Base-by-base conservation (phyloP, 202 grass and related monocot genomes). In the Tripidium arundinaceum region DNA sequence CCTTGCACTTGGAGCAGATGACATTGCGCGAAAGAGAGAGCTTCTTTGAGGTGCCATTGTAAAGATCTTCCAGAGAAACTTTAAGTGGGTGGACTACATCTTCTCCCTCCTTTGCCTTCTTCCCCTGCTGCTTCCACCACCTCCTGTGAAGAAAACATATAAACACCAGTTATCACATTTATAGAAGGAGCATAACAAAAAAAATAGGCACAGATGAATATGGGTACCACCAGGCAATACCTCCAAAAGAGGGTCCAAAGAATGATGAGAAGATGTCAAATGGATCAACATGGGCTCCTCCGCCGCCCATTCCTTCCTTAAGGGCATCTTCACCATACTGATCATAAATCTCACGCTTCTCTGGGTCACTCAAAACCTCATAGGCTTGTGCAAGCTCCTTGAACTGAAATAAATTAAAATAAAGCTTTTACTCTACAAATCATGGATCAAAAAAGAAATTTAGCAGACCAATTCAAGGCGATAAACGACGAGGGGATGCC, bases 231-330 rank as follows among this genome's bases (percentile, higher is more conserved):
- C 40, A 65, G 62, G 43, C 7, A 70, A 79, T 83, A 90, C 87
- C 87, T 76, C 87, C 87, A 79, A 90, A 89, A 40, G 87, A 79
- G 64, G 83, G 28, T 0, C 94, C 94, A 60, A 97, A 97, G 71
- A 97, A 97, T 36, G 94, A 97, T 70, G 90, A 90, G 76, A 97
- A 97, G 64, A 97, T 97, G 75, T 97, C 91, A 70, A 97, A 97
- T 69, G 93, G 93, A 70, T 97, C 90, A 54, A 68, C 89, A 57
- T 86, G 84, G 22, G 46, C 22, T 62, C 93, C 86, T 55, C 90
- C 93, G 13, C 94, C 93, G 4, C 93, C 91, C 91, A 97, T 90
- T 91, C 94, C 94, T 91, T 97, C 94, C 84, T 97, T 97, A 38
- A 97, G 88, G 21, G 94, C 94, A 97, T 97, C 91, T 81, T 97